phyloP scores from a whole-genome alignment of 495 filamentous ascomycete species.

The Podospora comata region DNA sequence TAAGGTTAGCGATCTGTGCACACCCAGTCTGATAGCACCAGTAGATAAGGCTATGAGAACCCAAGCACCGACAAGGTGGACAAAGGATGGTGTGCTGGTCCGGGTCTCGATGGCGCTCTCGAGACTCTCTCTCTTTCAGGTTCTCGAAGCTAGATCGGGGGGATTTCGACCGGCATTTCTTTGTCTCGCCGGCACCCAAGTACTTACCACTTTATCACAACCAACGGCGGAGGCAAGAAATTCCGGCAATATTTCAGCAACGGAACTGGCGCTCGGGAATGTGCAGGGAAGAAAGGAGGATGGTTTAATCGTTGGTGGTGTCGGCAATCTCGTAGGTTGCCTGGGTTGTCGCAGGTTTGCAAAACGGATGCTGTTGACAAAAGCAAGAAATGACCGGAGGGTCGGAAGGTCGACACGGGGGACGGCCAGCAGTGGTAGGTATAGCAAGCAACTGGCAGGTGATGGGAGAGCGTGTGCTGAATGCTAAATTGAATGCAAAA shows the following conservation, averaged over 20 bases:
- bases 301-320: not conserved
- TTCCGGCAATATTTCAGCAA: slow-evolving; percentile 43
- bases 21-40: not conserved
- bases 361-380: not conserved
- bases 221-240: slow-evolving; percentile 26
- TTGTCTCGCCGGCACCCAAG: slow-evolving; percentile 2
- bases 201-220: slow-evolving; percentile 25
- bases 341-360: not conserved
- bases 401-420: not conserved
- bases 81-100: not conserved
- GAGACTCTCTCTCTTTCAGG: not conserved
- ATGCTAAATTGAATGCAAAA: not conserved
- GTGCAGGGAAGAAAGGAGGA: not conserved
- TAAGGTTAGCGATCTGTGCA: not conserved
- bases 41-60: not conserved
- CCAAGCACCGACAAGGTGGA: not conserved
- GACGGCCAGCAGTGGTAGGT: not conserved
- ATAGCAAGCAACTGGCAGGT: not conserved
- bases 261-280: slow-evolving; percentile 27
- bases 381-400: not conserved
- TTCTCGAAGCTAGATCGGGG: not conserved
- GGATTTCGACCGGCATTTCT: slow-evolving; percentile 1
- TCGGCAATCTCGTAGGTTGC: not conserved
- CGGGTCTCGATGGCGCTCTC: not conserved
- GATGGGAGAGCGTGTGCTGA: too few species aligned